Percentiles rank a stretch among this genome's conserved stretches.
These are phyloP conservation scores for Dittrichia graveolens DNA, from an alignment of 129 eudicot species.

Conservation along the genomic window DNA sequence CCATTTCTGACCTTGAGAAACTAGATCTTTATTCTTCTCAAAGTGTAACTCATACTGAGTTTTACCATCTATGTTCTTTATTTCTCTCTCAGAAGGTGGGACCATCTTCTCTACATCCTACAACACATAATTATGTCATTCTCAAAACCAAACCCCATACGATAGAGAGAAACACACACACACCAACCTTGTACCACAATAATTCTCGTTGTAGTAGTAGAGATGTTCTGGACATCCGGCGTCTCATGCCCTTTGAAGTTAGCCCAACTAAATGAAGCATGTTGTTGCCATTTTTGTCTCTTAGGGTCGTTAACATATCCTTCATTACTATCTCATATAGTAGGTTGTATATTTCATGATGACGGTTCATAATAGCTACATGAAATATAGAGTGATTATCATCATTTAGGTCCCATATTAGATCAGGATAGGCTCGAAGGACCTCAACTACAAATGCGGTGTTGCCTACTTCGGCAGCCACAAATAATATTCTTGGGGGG, in stretches of 20 bases:
- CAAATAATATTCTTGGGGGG: neutral
- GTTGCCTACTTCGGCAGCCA: slow-evolving; percentile 33
- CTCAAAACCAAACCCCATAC: too few species aligned
- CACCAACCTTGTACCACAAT: slow-evolving; percentile 42
- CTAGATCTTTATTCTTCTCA: neutral
- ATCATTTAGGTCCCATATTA: neutral
- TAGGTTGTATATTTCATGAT: slow-evolving; percentile 30
- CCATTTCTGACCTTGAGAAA: slow-evolving; percentile 23
- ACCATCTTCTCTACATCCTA: slow-evolving; percentile 18
- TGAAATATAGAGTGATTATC: neutral
- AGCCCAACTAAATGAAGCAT: slow-evolving; percentile 45
- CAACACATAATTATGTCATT: neutral
- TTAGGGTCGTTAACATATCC: neutral
- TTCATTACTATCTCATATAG: slow-evolving; percentile 27
- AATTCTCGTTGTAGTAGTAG: slow-evolving; percentile 42
- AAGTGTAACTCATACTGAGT: slow-evolving; percentile 24
- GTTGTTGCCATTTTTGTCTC: slow-evolving; percentile 5
- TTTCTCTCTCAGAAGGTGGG: slow-evolving; percentile 4
- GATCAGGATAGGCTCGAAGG: neutral
- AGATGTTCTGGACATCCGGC: slow-evolving; percentile 33
- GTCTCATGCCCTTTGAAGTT: slow-evolving; percentile 22
- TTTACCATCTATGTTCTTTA: slow-evolving; percentile 17
- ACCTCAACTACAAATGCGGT: neutral
- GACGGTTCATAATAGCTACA: slow-evolving; percentile 30
- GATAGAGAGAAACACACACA: too few species aligned